Conservation (phyloP, 2,329 filamentous ascomycete species). For the Fusarium begoniae region DNA sequence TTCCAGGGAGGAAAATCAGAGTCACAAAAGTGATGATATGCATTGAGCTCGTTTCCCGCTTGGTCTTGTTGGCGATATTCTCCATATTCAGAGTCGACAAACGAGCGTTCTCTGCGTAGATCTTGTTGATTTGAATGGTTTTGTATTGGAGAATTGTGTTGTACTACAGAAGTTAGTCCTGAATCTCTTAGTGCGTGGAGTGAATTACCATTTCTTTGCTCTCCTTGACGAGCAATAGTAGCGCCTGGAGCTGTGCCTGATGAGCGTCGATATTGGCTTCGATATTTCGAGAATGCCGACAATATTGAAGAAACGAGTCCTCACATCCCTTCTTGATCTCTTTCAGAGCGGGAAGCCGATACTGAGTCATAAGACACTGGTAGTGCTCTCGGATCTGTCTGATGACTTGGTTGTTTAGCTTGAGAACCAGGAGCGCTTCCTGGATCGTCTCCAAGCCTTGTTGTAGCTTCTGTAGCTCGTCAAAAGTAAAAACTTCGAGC, state of each 20-base stretch:
- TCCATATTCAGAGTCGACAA: slow-evolving; percentile 25
- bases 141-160: slow-evolving; percentile 24
- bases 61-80: slow-evolving; percentile 27
- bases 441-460: slow-evolving; percentile 12
- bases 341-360: neutral
- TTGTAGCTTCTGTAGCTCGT: slow-evolving; percentile 11
- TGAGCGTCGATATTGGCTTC: slow-evolving; percentile 15
- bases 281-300: neutral
- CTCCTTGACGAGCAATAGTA: slow-evolving; percentile 6
- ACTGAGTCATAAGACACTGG: neutral
- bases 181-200: accelerated
- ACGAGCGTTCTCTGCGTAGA: slow-evolving; percentile 24
- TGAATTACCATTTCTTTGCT: slow-evolving; percentile 15
- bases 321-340: neutral
- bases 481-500: neutral
- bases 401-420: slow-evolving; percentile 23
- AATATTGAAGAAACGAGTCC: neutral
- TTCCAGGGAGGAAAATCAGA: slow-evolving; percentile 22
- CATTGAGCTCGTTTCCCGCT: slow-evolving; percentile 30
- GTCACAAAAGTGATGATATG: slow-evolving; percentile 29
- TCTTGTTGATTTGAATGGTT: slow-evolving; percentile 8
- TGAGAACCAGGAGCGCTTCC: slow-evolving; percentile 11
- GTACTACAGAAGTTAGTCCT: neutral
- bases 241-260: slow-evolving; percentile 4
- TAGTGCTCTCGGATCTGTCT: slow-evolving; percentile 24